A percentile compares a stretch with the other conserved stretches of the same genome.
These are phyloP conservation scores for Brettanomyces naardenensis DNA, from an alignment of 805 yeast genomes.

Conservation along the genomic window DNA sequence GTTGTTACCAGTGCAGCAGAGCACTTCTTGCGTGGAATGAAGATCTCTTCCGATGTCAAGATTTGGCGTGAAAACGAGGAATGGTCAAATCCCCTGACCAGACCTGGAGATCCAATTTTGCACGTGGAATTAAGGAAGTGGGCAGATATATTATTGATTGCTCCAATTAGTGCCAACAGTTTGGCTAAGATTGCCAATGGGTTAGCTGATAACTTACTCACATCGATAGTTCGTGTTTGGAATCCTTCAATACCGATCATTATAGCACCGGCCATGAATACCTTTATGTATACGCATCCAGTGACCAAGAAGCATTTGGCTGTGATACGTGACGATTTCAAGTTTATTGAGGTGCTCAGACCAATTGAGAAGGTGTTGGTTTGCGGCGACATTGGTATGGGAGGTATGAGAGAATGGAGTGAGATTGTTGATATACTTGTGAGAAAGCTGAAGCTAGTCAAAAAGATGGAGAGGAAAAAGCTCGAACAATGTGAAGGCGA, in stretches of 20 bases:
- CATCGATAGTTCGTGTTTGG: constrained; percentile 93
- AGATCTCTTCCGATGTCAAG: constrained; percentile 59
- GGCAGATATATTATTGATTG: constrained; percentile 90
- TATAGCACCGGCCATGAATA: constrained; percentile 94
- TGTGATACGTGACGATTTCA: constrained; percentile 80
- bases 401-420: constrained; percentile 98
- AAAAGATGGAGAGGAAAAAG: constrained; percentile 45
- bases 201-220: constrained; percentile 83
- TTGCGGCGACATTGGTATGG: constrained; percentile 98
- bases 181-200: constrained; percentile 86
- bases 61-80: constrained; percentile 94
- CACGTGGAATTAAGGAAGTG: constrained; percentile 93
- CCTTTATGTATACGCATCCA: constrained; percentile 83
- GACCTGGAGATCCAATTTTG: constrained; percentile 93
- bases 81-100: constrained; percentile 51
- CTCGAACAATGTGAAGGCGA: constrained; percentile 27
- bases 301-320: constrained; percentile 78
- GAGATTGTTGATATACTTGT: constrained; percentile 85
- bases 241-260: constrained; percentile 83
- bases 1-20: constrained; percentile 82
- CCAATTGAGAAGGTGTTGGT: constrained; percentile 94
- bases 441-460: constrained; percentile 56
- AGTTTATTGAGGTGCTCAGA: constrained; percentile 87
- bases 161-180: constrained; percentile 94
- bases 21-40: constrained; percentile 56